These are phyloP conservation scores for Phytophthora megakarya DNA, from an alignment of 352 stramenopile species.

Conservation along the genomic window DNA sequence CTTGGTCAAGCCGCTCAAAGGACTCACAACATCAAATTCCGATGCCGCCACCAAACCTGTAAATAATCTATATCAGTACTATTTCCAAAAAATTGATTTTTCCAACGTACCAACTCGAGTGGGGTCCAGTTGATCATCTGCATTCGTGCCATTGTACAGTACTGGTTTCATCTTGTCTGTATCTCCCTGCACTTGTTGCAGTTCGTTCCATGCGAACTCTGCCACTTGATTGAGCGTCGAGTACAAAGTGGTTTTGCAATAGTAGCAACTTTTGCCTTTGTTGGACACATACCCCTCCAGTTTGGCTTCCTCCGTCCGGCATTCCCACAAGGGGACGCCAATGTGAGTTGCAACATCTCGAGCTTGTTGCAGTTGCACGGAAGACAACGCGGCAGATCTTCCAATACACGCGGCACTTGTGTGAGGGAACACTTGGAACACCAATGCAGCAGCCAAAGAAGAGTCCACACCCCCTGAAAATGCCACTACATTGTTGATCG, in stretches of 20 bases:
- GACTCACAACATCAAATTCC: conserved; percentile 94
- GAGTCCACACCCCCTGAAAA: conserved; percentile 97
- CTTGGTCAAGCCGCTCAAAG: conserved; percentile 91
- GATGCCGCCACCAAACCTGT: conserved; percentile 91
- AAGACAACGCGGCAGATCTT: conserved; percentile 90
- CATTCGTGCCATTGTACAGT: conserved; percentile 98
- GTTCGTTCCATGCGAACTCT: conserved; percentile 50
- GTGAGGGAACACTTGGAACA: conserved; percentile 81
- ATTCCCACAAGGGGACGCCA: conserved; percentile 88
- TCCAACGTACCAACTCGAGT: conserved; percentile 76
- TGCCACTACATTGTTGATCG: conserved; percentile 81
- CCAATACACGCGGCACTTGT: conserved; percentile 92
- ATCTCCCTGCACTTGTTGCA: conserved; percentile 15
- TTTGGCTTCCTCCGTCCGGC: conserved; percentile 82
- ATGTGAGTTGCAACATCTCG: conserved; percentile 87
- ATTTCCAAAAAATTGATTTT: background rate
- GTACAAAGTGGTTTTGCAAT: conserved; percentile 99
- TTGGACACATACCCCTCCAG: conserved; percentile 94
- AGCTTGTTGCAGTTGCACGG: conserved; percentile 88
- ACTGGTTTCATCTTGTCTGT: conserved; percentile 32
- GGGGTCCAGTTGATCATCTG: conserved; percentile 93
- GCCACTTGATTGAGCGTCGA: conserved; percentile 90
- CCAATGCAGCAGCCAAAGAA: conserved; percentile 91
- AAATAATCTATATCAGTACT: conserved; percentile 10
- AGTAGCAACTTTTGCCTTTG: conserved; percentile 94